phyloP scores from a whole-genome alignment of 495 filamentous ascomycete species.

The Annulohypoxylon maeteangense region DNA sequence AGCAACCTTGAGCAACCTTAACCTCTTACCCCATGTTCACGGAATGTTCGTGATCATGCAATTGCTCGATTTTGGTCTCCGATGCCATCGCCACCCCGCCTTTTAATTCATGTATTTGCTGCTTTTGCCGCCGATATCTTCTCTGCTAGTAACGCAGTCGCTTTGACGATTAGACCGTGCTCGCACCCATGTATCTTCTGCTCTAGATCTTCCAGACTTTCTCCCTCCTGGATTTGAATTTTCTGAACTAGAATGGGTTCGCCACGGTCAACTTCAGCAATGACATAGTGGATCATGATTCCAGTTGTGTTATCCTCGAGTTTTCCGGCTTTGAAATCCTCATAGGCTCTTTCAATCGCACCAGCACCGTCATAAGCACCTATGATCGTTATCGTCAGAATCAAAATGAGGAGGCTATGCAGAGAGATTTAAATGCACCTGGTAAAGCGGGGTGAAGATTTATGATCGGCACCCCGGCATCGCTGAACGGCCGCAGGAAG shows the following conservation, averaged over 20 bases:
- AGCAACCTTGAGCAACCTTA: background rate
- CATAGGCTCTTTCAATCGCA: slow-evolving; percentile 82
- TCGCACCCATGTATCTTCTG: slow-evolving; percentile 76
- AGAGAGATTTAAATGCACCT: slow-evolving; percentile 20
- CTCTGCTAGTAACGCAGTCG: slow-evolving; percentile 65
- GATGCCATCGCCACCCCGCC: background rate
- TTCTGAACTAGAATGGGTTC: slow-evolving; percentile 76
- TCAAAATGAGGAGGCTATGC: background rate
- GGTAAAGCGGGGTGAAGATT: slow-evolving; percentile 77
- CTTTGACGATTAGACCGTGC: slow-evolving; percentile 76
- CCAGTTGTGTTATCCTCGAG: slow-evolving; percentile 77
- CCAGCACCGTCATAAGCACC: slow-evolving; percentile 80
- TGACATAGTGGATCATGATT: slow-evolving; percentile 94
- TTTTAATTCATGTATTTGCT: slow-evolving; percentile 36
- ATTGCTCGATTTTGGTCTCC: slow-evolving; percentile 2
- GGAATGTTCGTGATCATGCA: background rate
- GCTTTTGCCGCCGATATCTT: slow-evolving; percentile 57
- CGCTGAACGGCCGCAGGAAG: slow-evolving; percentile 71
- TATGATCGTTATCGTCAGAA: slow-evolving; percentile 29
- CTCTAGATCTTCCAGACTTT: slow-evolving; percentile 73
- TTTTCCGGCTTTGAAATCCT: slow-evolving; percentile 75
- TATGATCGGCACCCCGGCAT: slow-evolving; percentile 72
- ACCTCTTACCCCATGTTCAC: background rate
- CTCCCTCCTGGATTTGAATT: slow-evolving; percentile 74
- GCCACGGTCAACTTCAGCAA: slow-evolving; percentile 85